Conservation (phyloP, 306 rosid genomes). For the Sicyos edulis region DNA sequence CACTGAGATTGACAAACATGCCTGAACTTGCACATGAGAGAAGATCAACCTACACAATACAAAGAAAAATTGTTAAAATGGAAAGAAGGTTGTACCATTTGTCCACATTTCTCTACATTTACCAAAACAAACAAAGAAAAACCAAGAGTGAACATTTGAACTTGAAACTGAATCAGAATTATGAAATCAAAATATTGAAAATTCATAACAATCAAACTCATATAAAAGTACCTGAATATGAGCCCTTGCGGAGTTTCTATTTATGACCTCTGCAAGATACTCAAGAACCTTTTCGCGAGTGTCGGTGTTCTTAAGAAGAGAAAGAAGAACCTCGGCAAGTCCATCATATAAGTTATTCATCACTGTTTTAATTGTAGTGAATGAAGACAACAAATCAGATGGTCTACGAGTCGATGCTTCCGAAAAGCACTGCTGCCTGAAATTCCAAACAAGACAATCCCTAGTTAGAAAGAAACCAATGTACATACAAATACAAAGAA, state of each 20-base stretch:
- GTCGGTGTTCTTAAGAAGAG: constrained; percentile 73
- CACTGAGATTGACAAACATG: constrained; percentile 95
- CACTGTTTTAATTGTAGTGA: constrained; percentile 69
- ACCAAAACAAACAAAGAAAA: neutral
- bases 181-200: constrained; percentile 1
- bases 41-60: constrained; percentile 68
- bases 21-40: constrained; percentile 96
- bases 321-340: constrained; percentile 62
- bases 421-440: constrained; percentile 92
- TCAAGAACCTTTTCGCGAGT: constrained; percentile 78
- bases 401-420: constrained; percentile 79
- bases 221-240: constrained; percentile 68
- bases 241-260: constrained; percentile 89
- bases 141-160: neutral
- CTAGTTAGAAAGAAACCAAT: neutral
- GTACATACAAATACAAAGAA: neutral
- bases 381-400: constrained; percentile 73
- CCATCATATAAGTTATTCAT: constrained; percentile 83
- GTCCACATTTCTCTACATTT: neutral
- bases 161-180: neutral
- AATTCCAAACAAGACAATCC: constrained; percentile 20
- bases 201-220: neutral
- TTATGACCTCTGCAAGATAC: constrained; percentile 90
- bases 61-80: constrained; percentile 18
- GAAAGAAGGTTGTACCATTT: neutral